phyloP scores from a whole-genome alignment of 257 asterid genomes.

The Linaria vulgaris region DNA sequence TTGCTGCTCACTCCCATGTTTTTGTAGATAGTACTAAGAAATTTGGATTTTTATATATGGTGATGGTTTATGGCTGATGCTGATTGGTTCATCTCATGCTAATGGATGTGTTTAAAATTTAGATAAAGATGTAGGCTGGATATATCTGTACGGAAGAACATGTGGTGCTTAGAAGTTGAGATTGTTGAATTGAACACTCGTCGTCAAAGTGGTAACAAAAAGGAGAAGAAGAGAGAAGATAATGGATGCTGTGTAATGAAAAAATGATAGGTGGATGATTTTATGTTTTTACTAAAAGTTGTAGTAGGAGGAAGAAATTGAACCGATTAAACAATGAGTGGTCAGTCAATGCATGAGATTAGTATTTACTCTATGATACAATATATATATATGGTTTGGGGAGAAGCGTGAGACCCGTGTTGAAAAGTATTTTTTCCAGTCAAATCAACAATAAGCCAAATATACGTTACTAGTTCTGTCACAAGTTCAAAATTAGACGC shows the following conservation, averaged over 20 bases:
- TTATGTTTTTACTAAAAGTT: too few relatives aligned
- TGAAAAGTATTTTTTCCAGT: background rate
- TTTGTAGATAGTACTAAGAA: too few relatives aligned
- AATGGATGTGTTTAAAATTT: too few relatives aligned
- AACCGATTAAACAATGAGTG: background rate
- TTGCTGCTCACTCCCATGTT: background rate
- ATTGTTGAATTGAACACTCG: too few relatives aligned
- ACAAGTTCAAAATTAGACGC: constrained; percentile 6
- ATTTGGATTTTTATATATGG: background rate
- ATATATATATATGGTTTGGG: background rate
- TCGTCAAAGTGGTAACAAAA: too few relatives aligned
- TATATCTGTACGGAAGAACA: too few relatives aligned
- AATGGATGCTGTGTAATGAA: too few relatives aligned
- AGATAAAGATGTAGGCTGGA: background rate
- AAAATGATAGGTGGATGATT: too few relatives aligned
- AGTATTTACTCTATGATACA: background rate
- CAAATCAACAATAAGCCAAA: background rate
- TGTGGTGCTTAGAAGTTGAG: background rate
- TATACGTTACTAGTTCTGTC: background rate
- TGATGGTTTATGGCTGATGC: too few relatives aligned
- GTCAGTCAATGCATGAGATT: background rate
- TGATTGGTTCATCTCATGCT: too few relatives aligned
- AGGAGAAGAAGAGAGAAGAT: too few relatives aligned
- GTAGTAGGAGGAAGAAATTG: too few relatives aligned
- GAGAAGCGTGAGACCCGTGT: constrained; percentile 8